Base-by-base conservation (phyloP, 805 yeast genomes). In the Ogataea corticis region DNA sequence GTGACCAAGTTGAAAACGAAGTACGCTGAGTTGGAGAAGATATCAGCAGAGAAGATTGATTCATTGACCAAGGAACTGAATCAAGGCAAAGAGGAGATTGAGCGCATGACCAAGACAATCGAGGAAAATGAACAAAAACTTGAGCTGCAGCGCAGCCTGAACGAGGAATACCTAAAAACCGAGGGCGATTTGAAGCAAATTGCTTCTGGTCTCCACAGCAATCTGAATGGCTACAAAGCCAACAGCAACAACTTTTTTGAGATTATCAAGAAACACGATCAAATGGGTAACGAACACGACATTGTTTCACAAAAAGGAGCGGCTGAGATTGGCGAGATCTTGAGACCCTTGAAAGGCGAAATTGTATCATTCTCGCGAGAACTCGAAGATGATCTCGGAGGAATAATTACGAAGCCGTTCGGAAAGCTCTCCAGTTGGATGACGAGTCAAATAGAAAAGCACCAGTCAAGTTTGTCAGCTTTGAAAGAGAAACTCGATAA, bases 1-100 rank as follows among this genome's bases (percentile, higher is more conserved):
- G 65, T 75, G 19, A 66, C 61, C 38, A 65, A 65, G 21, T 59
- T 72, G 34, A 70, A 77, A 42, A 65, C 59, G 6, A 70, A 71
- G 36, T 65, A 65, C 46, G 79, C 75, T 10, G 40, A 23, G 12
- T 33, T 49, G 10, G 54, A 54, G 11, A 25, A 18, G 23, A 59
- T 56, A 23, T 21, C 42, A 23, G 29, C 42, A 2, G 49, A 40
- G 15, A 38, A 37, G 18, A 37, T 52, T 7, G 28, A 29, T 3
- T 14, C 13, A 0, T 21, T 46, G 31, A 38, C 38, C 2, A n/a
- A 16, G 2, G 42, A 30, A n/a, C 6, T 49, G 30, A 56, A 54
- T 18, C 4, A 11, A 2, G 7, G 36, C 11, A 32, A 41, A 14
- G 18, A 6, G 3, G 37, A 37, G 11, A 10, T 46, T 12, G 10